phyloP scores from a whole-genome alignment of 352 stramenopile species.

The Peronospora belbahrii region DNA sequence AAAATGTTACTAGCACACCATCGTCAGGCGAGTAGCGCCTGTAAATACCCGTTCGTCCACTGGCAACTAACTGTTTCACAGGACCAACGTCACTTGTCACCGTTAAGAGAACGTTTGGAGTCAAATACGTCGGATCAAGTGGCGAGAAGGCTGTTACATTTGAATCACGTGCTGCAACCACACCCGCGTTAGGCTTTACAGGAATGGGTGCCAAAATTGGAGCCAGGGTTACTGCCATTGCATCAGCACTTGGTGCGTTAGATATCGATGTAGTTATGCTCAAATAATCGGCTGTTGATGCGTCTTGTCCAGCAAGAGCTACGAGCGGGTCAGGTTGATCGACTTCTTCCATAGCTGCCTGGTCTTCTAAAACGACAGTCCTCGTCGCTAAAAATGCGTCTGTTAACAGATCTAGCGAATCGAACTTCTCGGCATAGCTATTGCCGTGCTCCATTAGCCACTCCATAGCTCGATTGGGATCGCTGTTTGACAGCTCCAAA shows the following conservation, averaged over 20 bases:
- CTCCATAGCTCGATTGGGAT: constrained; percentile 82
- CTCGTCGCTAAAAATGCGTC: constrained; percentile 47
- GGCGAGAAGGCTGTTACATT: constrained; percentile 43
- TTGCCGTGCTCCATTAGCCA: constrained; percentile 82
- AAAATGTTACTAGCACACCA: constrained; percentile 70
- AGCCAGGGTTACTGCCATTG: constrained; percentile 72
- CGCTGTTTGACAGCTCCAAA: constrained; percentile 67
- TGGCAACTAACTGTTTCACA: constrained; percentile 55
- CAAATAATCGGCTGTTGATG: constrained; percentile 14
- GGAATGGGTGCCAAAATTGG: constrained; percentile 54
- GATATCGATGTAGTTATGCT: constrained; percentile 12
- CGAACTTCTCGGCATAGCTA: constrained; percentile 46
- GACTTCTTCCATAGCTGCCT: constrained; percentile 67
- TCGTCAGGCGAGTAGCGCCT: constrained; percentile 44
- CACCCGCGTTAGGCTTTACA: constrained; percentile 19
- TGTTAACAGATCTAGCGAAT: constrained; percentile 35
- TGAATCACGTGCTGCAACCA: constrained; percentile 8
- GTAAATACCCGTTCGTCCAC: constrained; percentile 64
- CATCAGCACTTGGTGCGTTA: constrained; percentile 40
- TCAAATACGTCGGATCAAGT: constrained; percentile 66
- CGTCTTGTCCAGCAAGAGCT: constrained; percentile 11
- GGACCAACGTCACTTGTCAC: constrained; percentile 64
- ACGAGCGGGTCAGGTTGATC: constrained; percentile 69
- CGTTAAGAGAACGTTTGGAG: constrained; percentile 67
- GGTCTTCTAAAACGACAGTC: constrained; percentile 42